phyloP scores from a whole-genome alignment of 2,329 filamentous ascomycete genomes.

The Pseudocercospora musae region DNA sequence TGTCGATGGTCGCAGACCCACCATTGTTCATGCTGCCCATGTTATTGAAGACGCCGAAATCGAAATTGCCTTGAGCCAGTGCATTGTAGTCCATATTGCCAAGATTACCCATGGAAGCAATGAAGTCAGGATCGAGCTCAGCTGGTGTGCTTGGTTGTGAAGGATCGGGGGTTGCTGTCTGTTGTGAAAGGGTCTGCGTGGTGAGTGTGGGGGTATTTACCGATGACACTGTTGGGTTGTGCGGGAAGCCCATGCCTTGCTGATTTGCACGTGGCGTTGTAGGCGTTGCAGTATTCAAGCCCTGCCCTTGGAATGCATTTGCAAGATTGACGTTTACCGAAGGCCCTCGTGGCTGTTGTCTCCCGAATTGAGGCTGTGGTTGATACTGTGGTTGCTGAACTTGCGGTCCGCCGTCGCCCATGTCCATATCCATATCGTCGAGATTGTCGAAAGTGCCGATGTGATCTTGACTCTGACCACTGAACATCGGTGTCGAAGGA shows the following conservation, averaged over 20 bases:
- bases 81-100: slow-evolving; percentile 33
- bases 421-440: slow-evolving; percentile 97
- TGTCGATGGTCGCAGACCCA: slow-evolving; percentile 65
- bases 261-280: slow-evolving; percentile 74
- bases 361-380: slow-evolving; percentile 51
- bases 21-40: slow-evolving; percentile 58
- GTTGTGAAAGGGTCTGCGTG: slow-evolving; percentile 66
- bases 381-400: slow-evolving; percentile 43
- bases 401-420: slow-evolving; percentile 73
- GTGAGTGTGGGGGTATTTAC: slow-evolving; percentile 92
- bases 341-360: slow-evolving; percentile 57
- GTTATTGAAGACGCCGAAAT: slow-evolving; percentile 45
- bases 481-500: slow-evolving; percentile 30
- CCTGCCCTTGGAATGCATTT: slow-evolving; percentile 64
- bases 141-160: slow-evolving; percentile 67
- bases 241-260: slow-evolving; percentile 68
- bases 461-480: slow-evolving; percentile 32
- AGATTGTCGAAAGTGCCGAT: slow-evolving; percentile 54
- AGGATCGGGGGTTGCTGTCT: slow-evolving; percentile 60
- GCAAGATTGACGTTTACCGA: slow-evolving; percentile 80
- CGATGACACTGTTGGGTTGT: slow-evolving; percentile 94
- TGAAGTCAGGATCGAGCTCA: slow-evolving; percentile 60
- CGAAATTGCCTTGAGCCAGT: slow-evolving; percentile 40
- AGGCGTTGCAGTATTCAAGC: slow-evolving; percentile 79
- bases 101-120: slow-evolving; percentile 39